phyloP scores from a whole-genome alignment of 2,329 filamentous ascomycete species.

The Cladophialophora chaetospira region DNA sequence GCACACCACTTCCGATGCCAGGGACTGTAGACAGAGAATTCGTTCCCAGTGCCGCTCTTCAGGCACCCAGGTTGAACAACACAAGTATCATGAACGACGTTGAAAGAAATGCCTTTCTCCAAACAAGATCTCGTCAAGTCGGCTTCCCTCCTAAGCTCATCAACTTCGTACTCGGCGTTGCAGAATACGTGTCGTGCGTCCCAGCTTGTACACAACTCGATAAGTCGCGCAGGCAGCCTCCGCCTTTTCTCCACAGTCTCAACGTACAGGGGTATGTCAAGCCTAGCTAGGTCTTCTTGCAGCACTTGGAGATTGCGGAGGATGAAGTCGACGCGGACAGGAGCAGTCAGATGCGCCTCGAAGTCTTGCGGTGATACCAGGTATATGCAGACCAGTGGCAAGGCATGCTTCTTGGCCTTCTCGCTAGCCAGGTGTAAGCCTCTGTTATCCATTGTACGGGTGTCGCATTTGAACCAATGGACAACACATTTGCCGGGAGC shows the following conservation, averaged over 20 bases:
- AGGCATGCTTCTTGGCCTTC: conserved; percentile 65
- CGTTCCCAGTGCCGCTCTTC: conserved; percentile 64
- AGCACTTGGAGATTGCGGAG: conserved; percentile 70
- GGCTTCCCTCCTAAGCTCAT: conserved; percentile 79
- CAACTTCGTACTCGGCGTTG: conserved; percentile 90
- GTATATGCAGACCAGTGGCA: conserved; percentile 76
- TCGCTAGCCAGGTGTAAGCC: conserved; percentile 67
- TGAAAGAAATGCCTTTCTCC: conserved; percentile 66
- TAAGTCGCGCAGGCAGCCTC: conserved; percentile 61
- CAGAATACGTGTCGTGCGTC: conserved; percentile 73
- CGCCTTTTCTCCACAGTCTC: conserved; percentile 70
- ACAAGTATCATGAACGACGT: conserved; percentile 78
- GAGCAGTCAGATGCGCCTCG: conserved; percentile 74
- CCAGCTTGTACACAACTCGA: conserved; percentile 71
- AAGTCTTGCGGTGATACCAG: conserved; percentile 82
- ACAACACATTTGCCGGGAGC: conserved; percentile 65
- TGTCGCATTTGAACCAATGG: conserved; percentile 88
- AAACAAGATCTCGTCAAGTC: conserved; percentile 63
- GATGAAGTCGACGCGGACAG: conserved; percentile 77
- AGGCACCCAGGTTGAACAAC: conserved; percentile 75
- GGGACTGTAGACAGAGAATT: conserved; percentile 81
- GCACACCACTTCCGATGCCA: conserved; percentile 79
- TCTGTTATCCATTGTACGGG: conserved; percentile 73
- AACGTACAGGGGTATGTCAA: conserved; percentile 77
- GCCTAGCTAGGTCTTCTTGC: conserved; percentile 64